Base-by-base conservation (phyloP, 805 yeast species). In the Myxozyma neglecta region DNA sequence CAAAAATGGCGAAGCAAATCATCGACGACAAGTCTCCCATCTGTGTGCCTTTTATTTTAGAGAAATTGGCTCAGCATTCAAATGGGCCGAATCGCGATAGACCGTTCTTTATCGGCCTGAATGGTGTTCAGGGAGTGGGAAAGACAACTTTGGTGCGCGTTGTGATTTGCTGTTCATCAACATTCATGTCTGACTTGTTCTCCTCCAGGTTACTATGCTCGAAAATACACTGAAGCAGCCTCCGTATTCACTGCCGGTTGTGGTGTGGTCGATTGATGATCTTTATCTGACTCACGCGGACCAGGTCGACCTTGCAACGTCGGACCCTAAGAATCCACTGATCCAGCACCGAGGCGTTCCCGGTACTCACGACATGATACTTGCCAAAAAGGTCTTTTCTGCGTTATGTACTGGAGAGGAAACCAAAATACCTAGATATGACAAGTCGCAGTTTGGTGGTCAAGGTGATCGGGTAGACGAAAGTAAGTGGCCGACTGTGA, bases 311-410 rank as follows among this genome's bases (percentile, higher is more conserved):
- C 70, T 91, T 29, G 80, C 81, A 1, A 43, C 64, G 6, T 56
- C 62, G 13, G 74, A 77, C 61, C 71, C 77, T 0, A 79, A 74
- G 13, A 89, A 89, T 70, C 71, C 74, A 40, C 75, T 93, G 51
- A 70, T 90, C 16, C 81, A 79, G 61, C 96, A 96, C 2, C 77
- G 98, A 32, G 98, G 98, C 0, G 79, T 89, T 14, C 98, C 98
- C 0, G 97, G 97, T 0, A 93, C 98, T 0, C 99, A 93, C 72
- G 97, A 93, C 70, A 70, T 89, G 16, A 68, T 66, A 0, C 69
- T 88, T 29, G 71, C 72, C 18, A 50, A 65, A 6, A 72, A 80
- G 6, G 51, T 60, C 9, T 45, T 68, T n/a, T 7, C 24, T 9
- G 56, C 60, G 7, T 65, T 88, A 44, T 60, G 67, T 6, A 65